A percentile compares a stretch with the other conserved stretches of the same genome.
Conservation (phyloP, 768 basidiomycete genomes). For the Scleroderma citrinum region DNA sequence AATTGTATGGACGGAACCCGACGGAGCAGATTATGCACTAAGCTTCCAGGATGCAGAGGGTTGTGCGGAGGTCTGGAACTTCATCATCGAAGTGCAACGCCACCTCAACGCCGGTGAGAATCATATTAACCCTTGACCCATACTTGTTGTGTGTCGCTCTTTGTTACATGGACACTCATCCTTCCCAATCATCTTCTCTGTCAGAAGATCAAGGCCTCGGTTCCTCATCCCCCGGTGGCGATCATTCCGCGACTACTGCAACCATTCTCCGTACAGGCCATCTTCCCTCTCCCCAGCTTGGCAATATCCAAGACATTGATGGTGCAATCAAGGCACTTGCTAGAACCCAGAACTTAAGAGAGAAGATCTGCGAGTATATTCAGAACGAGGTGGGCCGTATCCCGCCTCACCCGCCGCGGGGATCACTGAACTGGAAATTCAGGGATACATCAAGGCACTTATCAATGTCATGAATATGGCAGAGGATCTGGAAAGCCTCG, state of each 20-base stretch:
- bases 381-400: slow-evolving; percentile 63
- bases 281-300: slow-evolving; percentile 70
- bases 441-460: slow-evolving; percentile 87
- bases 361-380: slow-evolving; percentile 86
- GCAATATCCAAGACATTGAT: slow-evolving; percentile 76
- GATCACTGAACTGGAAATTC: slow-evolving; percentile 9
- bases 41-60: slow-evolving; percentile 97
- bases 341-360: slow-evolving; percentile 67
- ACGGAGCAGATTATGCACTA: slow-evolving; percentile 90
- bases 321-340: slow-evolving; percentile 68
- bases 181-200: slow-evolving; percentile 6
- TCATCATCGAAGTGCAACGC: slow-evolving; percentile 86
- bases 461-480: slow-evolving; percentile 82
- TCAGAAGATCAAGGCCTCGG: slow-evolving; percentile 43
- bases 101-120: slow-evolving; percentile 66
- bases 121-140: slow-evolving; percentile 17
- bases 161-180: slow-evolving; percentile 11
- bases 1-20: slow-evolving; percentile 98
- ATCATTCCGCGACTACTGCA: slow-evolving; percentile 53
- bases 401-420: slow-evolving; percentile 2
- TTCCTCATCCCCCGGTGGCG: slow-evolving; percentile 62
- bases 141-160: slow-evolving; percentile 5
- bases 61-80: slow-evolving; percentile 95
- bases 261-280: slow-evolving; percentile 66
- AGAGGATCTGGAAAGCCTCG: slow-evolving; percentile 88